Conservation (phyloP, 2,329 filamentous ascomycete species). For the Microcera coccophila region DNA sequence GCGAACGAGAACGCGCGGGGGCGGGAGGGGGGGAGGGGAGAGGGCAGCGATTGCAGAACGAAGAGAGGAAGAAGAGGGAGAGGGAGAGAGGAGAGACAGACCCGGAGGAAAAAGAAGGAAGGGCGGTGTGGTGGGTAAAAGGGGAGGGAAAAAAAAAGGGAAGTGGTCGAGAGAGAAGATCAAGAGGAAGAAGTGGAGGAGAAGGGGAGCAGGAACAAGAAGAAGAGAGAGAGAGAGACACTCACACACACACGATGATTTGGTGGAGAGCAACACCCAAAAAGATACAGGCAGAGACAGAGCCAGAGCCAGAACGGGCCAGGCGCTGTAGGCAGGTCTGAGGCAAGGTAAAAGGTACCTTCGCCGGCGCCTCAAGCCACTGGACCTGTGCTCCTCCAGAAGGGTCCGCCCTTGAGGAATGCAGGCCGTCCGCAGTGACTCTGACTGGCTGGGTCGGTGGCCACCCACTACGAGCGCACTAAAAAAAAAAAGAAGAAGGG, state of each 20-base stretch:
- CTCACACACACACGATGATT: slow-evolving; percentile 9
- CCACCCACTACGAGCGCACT: slow-evolving; percentile 21
- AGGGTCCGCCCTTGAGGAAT: background rate
- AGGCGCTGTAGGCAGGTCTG: background rate
- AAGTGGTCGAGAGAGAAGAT: slow-evolving; percentile 29
- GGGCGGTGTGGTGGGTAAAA: slow-evolving; percentile 29
- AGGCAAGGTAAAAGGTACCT: background rate
- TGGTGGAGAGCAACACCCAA: background rate
- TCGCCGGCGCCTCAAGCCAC: background rate
- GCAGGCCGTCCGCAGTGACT: background rate
- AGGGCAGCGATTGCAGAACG: slow-evolving; percentile 27
- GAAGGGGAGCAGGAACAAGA: slow-evolving; percentile 13
- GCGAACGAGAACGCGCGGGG: slow-evolving; percentile 20
- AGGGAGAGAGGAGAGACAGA: slow-evolving; percentile 24
- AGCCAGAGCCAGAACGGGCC: background rate
- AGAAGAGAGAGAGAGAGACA: slow-evolving; percentile 11
- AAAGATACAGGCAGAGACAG: too few relatives aligned
- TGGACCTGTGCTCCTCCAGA: background rate
- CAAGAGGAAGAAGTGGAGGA: slow-evolving; percentile 32
- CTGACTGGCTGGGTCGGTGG: background rate
- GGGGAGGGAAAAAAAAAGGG: slow-evolving; percentile 28
- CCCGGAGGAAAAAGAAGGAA: slow-evolving; percentile 32
- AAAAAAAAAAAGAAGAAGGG: slow-evolving; percentile 22
- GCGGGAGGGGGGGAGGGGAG: slow-evolving; percentile 19
- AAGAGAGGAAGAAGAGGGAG: slow-evolving; percentile 24